Evolutionary conservation across 257 asterid genomes (phyloP).

Genomic region (Voacanga thouarsii): DNA sequence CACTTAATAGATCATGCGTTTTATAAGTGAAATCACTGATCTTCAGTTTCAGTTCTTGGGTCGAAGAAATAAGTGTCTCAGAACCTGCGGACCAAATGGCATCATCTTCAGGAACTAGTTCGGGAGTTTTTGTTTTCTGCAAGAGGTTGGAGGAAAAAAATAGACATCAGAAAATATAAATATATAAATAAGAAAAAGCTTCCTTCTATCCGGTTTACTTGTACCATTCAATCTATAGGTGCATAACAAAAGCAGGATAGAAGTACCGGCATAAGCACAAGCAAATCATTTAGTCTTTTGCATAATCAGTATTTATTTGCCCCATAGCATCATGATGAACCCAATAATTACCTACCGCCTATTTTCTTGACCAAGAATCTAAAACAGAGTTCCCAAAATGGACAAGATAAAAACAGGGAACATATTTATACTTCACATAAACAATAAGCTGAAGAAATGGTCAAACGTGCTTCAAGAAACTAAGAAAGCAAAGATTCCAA

Average conservation of each 20-base stretch:
- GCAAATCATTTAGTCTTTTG: not conserved
- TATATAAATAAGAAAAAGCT: not conserved
- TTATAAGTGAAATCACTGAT: slow-evolving; percentile 31
- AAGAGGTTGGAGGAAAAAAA: slow-evolving; percentile 8
- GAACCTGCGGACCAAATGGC: slow-evolving; percentile 60
- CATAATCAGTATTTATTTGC: not conserved
- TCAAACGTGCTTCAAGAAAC: not conserved
- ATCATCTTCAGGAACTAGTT: slow-evolving; percentile 78
- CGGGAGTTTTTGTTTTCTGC: slow-evolving; percentile 88
- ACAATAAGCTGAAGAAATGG: not conserved
- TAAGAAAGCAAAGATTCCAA: not conserved
- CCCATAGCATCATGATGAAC: not conserved
- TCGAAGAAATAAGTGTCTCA: slow-evolving; percentile 41
- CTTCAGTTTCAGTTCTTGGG: slow-evolving; percentile 43
- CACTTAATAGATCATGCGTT: slow-evolving; percentile 47
- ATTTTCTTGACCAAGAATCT: not conserved
- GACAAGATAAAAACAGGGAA: not conserved
- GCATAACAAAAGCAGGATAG: not conserved
- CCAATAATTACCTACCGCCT: too few species aligned
- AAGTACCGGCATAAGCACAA: not conserved
- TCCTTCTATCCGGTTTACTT: not conserved
- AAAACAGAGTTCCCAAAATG: not conserved
- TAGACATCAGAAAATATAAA: not conserved
- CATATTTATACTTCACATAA: not conserved
- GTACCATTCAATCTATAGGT: slow-evolving; percentile 1